Percentiles rank a stretch among this genome's conserved stretches.
Conservation (phyloP, 2,329 filamentous ascomycete genomes). For the Fonsecaea monophora region DNA sequence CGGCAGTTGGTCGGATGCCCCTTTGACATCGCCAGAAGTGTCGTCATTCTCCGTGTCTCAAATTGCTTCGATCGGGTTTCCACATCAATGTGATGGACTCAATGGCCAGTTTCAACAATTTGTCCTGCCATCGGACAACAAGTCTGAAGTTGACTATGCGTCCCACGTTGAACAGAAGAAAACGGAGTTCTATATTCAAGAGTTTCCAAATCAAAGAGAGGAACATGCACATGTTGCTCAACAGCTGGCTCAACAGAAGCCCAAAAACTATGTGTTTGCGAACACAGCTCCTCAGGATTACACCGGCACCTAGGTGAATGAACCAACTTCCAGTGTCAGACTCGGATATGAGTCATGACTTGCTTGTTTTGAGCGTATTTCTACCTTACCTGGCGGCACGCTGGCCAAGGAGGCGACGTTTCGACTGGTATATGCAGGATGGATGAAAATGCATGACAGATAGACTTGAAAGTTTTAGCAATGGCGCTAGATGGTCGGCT, state of each 20-base stretch:
- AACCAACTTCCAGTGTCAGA: neutral
- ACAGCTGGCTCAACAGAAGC: slow-evolving; percentile 50
- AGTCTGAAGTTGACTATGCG: slow-evolving; percentile 22
- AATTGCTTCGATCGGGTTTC: slow-evolving; percentile 45
- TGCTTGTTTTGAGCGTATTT: slow-evolving; percentile 31
- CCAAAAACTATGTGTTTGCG: slow-evolving; percentile 53
- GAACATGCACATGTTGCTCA: slow-evolving; percentile 52
- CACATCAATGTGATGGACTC: slow-evolving; percentile 43
- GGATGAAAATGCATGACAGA: slow-evolving; percentile 22
- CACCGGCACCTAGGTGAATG: slow-evolving; percentile 18
- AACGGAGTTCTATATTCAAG: slow-evolving; percentile 53
- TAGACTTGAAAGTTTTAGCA: slow-evolving; percentile 22
- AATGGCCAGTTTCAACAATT: slow-evolving; percentile 44
- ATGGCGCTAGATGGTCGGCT: neutral
- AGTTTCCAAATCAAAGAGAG: slow-evolving; percentile 54
- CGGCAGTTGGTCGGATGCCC: slow-evolving; percentile 52
- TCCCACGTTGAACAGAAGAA: slow-evolving; percentile 44
- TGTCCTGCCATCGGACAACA: slow-evolving; percentile 36
- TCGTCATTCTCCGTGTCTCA: slow-evolving; percentile 49
- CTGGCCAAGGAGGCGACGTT: slow-evolving; percentile 2
- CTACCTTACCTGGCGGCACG: slow-evolving; percentile 7
- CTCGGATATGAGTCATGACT: slow-evolving; percentile 25
- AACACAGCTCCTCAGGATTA: slow-evolving; percentile 52
- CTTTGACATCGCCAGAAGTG: slow-evolving; percentile 51
- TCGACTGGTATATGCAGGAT: slow-evolving; percentile 5